phyloP scores from a whole-genome alignment of 164 flowering plant species.

The Buxus sempervirens region DNA sequence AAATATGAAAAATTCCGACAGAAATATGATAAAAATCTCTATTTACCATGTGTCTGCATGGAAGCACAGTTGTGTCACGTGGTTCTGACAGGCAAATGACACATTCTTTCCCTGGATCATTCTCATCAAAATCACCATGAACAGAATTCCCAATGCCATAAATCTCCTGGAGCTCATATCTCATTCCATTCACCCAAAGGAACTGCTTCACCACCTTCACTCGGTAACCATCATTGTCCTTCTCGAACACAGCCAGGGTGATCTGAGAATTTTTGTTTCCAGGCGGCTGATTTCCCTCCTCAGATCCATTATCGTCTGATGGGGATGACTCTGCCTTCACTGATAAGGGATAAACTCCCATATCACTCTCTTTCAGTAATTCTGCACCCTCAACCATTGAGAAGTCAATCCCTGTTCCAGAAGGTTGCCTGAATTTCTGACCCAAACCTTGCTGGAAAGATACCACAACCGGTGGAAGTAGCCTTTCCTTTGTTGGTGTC shows the following conservation, averaged over 20 bases:
- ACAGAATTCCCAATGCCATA: slow-evolving; percentile 96
- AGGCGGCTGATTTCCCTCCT: slow-evolving; percentile 29
- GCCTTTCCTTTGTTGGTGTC: slow-evolving; percentile 56
- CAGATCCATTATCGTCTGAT: slow-evolving; percentile 29
- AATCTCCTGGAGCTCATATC: slow-evolving; percentile 96
- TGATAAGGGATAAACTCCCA: slow-evolving; percentile 71
- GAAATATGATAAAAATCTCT: not conserved
- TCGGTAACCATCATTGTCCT: slow-evolving; percentile 72
- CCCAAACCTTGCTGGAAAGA: slow-evolving; percentile 75
- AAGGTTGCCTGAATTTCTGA: slow-evolving; percentile 81
- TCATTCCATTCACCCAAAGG: slow-evolving; percentile 77
- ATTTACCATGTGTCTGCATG: slow-evolving; percentile 96
- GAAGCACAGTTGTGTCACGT: slow-evolving; percentile 96
- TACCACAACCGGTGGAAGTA: slow-evolving; percentile 59
- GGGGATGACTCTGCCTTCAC: slow-evolving; percentile 79
- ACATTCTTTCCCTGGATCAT: slow-evolving; percentile 95
- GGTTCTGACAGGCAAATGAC: slow-evolving; percentile 97
- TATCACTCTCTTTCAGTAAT: slow-evolving; percentile 46
- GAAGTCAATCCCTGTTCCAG: slow-evolving; percentile 85
- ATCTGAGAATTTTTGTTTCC: slow-evolving; percentile 69
- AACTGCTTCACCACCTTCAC: slow-evolving; percentile 87
- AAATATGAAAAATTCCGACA: not conserved
- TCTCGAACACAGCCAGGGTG: slow-evolving; percentile 82
- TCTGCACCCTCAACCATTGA: slow-evolving; percentile 67
- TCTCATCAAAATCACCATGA: slow-evolving; percentile 67